A percentile compares a stretch with the other conserved stretches of the same genome.
Conservation (phyloP, 2,329 filamentous ascomycete species). For the Didymella pomorum region DNA sequence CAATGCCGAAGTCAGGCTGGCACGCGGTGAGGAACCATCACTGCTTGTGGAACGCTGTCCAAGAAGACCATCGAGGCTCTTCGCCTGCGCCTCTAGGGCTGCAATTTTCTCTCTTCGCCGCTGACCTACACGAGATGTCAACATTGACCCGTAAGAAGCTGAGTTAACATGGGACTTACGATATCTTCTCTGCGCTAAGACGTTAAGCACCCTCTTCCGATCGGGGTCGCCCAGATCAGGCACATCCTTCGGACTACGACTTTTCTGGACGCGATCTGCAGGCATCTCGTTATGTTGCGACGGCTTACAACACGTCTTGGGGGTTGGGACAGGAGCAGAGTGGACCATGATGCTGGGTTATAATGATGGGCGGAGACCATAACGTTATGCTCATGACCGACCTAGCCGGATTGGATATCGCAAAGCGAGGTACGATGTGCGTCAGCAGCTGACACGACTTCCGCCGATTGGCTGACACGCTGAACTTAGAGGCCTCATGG, state of each 20-base stretch:
- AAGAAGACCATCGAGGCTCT: not conserved
- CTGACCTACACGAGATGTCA: conserved; percentile 28
- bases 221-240: conserved; percentile 40
- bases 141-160: not conserved
- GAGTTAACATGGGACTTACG: conserved; percentile 24
- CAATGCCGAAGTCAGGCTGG: not conserved
- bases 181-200: conserved; percentile 44
- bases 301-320: conserved; percentile 19
- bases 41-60: not conserved
- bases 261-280: conserved; percentile 30
- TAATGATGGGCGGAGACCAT: conserved; percentile 22
- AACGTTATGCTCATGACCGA: conserved; percentile 35
- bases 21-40: not conserved
- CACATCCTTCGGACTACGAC: conserved; percentile 30
- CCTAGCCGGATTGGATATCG: conserved; percentile 4
- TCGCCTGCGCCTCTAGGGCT: conserved; percentile 36
- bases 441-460: conserved; percentile 5
- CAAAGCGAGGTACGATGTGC: conserved; percentile 10
- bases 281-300: conserved; percentile 33
- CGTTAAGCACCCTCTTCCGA: conserved; percentile 43
- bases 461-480: conserved; percentile 6
- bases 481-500: not conserved
- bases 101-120: conserved; percentile 37
- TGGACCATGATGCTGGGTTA: conserved; percentile 10
- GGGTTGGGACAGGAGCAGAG: not conserved